Conservation (phyloP, 805 yeast species). For the Sugiyamaella marilandica region DNA sequence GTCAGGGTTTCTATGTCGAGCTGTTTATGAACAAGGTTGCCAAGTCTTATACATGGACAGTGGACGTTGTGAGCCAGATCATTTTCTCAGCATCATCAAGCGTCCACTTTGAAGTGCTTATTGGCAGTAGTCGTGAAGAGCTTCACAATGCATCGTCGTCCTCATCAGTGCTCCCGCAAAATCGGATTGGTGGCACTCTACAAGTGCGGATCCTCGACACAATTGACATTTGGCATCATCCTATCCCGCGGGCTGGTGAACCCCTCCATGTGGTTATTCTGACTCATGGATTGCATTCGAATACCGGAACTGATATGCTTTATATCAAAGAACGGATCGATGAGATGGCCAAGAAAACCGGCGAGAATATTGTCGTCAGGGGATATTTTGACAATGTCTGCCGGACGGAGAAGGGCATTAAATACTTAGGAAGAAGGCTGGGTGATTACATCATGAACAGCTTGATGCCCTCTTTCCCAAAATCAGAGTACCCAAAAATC, state of each 20-base stretch:
- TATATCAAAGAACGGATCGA: constrained; percentile 80
- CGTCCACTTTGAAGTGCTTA: constrained; percentile 59
- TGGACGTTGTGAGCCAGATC: constrained; percentile 78
- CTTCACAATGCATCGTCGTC: constrained; percentile 3
- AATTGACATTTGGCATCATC: constrained; percentile 68
- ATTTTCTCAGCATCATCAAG: constrained; percentile 64
- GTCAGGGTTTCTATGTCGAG: constrained; percentile 57
- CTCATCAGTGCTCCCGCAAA: neutral
- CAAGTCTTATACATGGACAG: constrained; percentile 58
- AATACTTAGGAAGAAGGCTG: constrained; percentile 73
- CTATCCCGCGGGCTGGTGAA: constrained; percentile 43
- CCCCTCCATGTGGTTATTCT: constrained; percentile 80
- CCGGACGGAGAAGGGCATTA: constrained; percentile 83
- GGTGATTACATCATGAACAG: constrained; percentile 66
- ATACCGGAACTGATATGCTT: constrained; percentile 84
- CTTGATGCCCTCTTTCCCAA: constrained; percentile 39
- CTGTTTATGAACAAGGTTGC: constrained; percentile 42
- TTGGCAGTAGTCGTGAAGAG: constrained; percentile 37
- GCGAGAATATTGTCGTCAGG: constrained; percentile 69
- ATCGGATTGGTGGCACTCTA: constrained; percentile 14
- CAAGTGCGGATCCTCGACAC: constrained; percentile 48
- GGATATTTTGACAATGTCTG: constrained; percentile 83
- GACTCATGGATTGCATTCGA: constrained; percentile 92
- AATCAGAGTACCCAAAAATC: constrained; percentile 27
- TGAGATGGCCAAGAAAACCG: constrained; percentile 36